Evolutionary conservation across 768 basidiomycete genomes (phyloP), one percentile per base, ranked within the genome.

Genomic region (Agaricus subrufescens): DNA sequence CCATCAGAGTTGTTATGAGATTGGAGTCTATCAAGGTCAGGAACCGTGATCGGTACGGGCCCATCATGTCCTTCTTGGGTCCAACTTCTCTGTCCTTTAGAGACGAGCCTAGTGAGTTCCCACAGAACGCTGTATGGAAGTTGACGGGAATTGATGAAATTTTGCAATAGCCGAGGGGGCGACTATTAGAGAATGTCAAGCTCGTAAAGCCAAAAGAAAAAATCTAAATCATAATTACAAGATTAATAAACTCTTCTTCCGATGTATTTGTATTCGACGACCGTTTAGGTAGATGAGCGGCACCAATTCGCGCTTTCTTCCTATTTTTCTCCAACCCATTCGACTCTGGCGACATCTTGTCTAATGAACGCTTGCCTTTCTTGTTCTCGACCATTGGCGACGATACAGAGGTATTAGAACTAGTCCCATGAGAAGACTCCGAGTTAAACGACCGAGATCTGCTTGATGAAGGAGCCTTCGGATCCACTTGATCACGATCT

Each of bases 61-160:
- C 11, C 34, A 11, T 34, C 34, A 8, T 34, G 29, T 25, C 81
- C 64, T 2, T 70, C 53, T 0, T 70, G 62, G 51, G 70, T 75
- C 5, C 62, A 75, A 56, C 8, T 54, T 56, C 1, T 66, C 63
- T 0, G 60, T 60, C 25, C 70, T 69, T 44, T 50, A 4, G 55
- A 50, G 45, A 79, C 65, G 19, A 74, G 66, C 1, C 81, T 74
- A 0, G 75, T 79, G 26, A 85, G 72, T 60, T 84, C 80, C 67
- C 78, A 85, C 52, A 80, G 82, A 1, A 75, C 76, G 8, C 81
- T 78, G 55, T 72, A 78, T 2, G 73, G 69, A 4, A 81, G 56
- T 1, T 65, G 63, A 37, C 64, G 62, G 7, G 45, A 29, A n/a
- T 72, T 61, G 46, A 77, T 65, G 26, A 56, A 47, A 6, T 50